These are phyloP conservation scores for Penstemon eatonii DNA, from an alignment of 257 asterid species.

Conservation along the genomic window DNA sequence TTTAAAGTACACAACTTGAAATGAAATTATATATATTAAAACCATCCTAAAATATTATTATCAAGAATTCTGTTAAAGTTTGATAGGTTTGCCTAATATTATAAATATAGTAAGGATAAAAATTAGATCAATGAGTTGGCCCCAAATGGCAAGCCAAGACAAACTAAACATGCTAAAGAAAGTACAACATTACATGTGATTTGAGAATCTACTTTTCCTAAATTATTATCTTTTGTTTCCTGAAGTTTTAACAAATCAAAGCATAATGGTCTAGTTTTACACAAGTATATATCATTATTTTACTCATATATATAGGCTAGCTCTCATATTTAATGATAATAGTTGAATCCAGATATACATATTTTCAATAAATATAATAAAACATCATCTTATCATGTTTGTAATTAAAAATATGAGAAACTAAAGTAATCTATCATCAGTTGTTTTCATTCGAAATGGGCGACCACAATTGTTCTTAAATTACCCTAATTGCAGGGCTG, in stretches of 20 bases:
- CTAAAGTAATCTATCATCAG: too few species aligned
- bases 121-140: constrained; percentile 18
- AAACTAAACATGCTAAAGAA: constrained; percentile 21
- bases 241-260: constrained; percentile 24
- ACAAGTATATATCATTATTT: background rate
- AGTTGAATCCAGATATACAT: too few species aligned
- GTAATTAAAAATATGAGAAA: background rate
- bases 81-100: background rate
- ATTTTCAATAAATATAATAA: too few species aligned
- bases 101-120: background rate
- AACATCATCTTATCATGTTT: background rate
- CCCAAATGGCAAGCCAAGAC: constrained; percentile 24
- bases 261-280: background rate
- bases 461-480: too few species aligned
- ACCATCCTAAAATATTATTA: background rate
- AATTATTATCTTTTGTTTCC: constrained; percentile 29
- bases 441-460: too few species aligned
- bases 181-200: constrained; percentile 29
- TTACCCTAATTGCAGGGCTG: too few species aligned
- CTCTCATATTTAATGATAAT: background rate
- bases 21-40: background rate
- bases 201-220: constrained; percentile 34
- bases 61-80: background rate
- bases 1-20: background rate
- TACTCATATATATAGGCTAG: background rate